phyloP scores from a whole-genome alignment of 306 rosid species.

The Dryas octopetala region DNA sequence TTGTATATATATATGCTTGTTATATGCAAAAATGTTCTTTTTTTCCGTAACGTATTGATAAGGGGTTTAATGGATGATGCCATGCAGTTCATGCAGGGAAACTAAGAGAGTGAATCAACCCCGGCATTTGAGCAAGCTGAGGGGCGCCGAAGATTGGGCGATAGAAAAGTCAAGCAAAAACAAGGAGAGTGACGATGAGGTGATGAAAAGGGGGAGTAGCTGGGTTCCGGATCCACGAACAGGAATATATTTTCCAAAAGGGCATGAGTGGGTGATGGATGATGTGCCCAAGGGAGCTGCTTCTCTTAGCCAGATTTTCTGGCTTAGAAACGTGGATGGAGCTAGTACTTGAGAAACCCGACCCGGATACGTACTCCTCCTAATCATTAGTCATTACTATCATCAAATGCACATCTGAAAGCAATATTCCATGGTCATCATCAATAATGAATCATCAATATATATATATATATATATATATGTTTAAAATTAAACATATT shows the following conservation, averaged over 20 bases:
- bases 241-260: conserved; percentile 68
- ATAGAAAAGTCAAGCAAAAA: too few relatives aligned
- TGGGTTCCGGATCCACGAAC: conserved; percentile 66
- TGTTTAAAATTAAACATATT: too few relatives aligned
- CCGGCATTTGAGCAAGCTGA: too few relatives aligned
- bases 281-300: conserved; percentile 64
- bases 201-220: too few relatives aligned
- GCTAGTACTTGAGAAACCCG: conserved; percentile 33
- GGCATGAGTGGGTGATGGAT: conserved; percentile 67
- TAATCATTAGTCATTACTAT: conserved; percentile 5
- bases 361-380: conserved; percentile 8
- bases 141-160: too few relatives aligned
- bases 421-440: neutral
- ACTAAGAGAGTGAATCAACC: too few relatives aligned
- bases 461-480: neutral
- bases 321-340: conserved; percentile 63
- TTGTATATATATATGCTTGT: too few relatives aligned
- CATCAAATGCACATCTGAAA: neutral
- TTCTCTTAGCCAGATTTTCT: conserved; percentile 37
- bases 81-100: too few relatives aligned
- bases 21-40: too few relatives aligned
- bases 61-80: too few relatives aligned
- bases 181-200: too few relatives aligned
- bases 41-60: too few relatives aligned
- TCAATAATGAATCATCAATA: neutral